phyloP scores from a whole-genome alignment of 2,329 filamentous ascomycete species.

The Talaromyces amestolkiae region DNA sequence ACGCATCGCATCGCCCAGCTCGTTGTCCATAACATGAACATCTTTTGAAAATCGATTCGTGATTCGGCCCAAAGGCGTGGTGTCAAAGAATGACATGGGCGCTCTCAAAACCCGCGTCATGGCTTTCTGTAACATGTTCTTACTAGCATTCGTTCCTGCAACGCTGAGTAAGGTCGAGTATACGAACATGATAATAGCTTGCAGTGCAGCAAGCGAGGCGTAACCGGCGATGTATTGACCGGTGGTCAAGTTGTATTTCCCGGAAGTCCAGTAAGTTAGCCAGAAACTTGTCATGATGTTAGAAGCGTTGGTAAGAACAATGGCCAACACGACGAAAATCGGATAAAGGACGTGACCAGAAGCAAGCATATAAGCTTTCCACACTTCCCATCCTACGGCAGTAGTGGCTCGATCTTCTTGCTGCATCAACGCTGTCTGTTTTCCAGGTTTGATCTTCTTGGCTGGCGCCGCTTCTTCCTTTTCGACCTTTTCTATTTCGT shows the following conservation, averaged over 20 bases:
- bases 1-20: constrained; percentile 79
- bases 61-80: constrained; percentile 89
- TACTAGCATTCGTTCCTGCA: constrained; percentile 77
- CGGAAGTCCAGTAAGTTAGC: constrained; percentile 89
- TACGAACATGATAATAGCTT: constrained; percentile 72
- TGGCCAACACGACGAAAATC: constrained; percentile 60
- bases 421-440: constrained; percentile 43
- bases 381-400: constrained; percentile 77
- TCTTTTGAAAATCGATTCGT: constrained; percentile 96
- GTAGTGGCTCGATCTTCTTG: constrained; percentile 62
- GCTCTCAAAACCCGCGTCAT: constrained; percentile 70
- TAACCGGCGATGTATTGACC: constrained; percentile 70
- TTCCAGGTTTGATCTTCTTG: constrained; percentile 37
- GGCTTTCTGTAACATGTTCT: constrained; percentile 74
- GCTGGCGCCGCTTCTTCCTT: constrained; percentile 46
- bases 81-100: constrained; percentile 91
- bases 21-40: constrained; percentile 95
- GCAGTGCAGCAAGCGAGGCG: constrained; percentile 67
- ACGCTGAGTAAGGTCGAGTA: constrained; percentile 78
- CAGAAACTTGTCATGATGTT: constrained; percentile 88
- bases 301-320: constrained; percentile 72
- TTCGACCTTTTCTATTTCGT: constrained; percentile 25
- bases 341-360: constrained; percentile 66
- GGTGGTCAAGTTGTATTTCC: constrained; percentile 64
- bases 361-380: constrained; percentile 71